Conservation (phyloP, 2,329 filamentous ascomycete genomes). For the Polychaeton citri region DNA sequence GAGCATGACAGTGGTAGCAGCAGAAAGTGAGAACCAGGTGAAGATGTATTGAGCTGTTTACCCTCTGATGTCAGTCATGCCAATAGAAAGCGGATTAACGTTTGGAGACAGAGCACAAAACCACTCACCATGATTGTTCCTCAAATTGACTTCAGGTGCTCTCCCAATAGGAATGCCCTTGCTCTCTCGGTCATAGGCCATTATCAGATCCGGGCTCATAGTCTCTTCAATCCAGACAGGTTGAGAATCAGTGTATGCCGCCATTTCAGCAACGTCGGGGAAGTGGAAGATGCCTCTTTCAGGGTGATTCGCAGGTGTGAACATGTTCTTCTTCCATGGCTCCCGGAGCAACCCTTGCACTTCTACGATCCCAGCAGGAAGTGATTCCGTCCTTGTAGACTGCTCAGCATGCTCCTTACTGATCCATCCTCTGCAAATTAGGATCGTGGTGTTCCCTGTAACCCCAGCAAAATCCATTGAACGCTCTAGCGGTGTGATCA, state of each 20-base stretch:
- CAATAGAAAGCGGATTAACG: no score
- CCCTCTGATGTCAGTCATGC: no score
- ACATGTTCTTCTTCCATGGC: slow-evolving; percentile 96
- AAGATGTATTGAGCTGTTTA: slow-evolving; percentile 57
- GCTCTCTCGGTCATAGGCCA: slow-evolving; percentile 58
- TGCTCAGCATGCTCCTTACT: slow-evolving; percentile 58
- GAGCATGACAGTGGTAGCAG: slow-evolving; percentile 83
- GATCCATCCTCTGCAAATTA: slow-evolving; percentile 91
- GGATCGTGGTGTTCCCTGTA: slow-evolving; percentile 47
- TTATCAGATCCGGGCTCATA: slow-evolving; percentile 72
- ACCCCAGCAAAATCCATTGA: slow-evolving; percentile 27
- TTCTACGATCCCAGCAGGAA: slow-evolving; percentile 58
- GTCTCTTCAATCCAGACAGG: slow-evolving; percentile 93
- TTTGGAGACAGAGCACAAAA: no score
- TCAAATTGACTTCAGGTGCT: slow-evolving; percentile 75
- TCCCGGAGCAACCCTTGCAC: slow-evolving; percentile 76
- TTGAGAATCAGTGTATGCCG: slow-evolving; percentile 64
- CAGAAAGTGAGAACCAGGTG: slow-evolving; percentile 80
- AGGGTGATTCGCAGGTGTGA: slow-evolving; percentile 81
- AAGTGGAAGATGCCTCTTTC: slow-evolving; percentile 85
- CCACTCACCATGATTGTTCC: slow-evolving; percentile 83
- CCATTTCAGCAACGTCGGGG: slow-evolving; percentile 88
- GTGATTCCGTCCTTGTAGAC: slow-evolving; percentile 44
- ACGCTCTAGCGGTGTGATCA: slow-evolving; percentile 81
- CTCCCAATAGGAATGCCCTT: slow-evolving; percentile 84